A percentile compares a stretch with the other conserved stretches of the same genome.
These are phyloP conservation scores for Neonectria coccinea DNA, from an alignment of 2,329 filamentous ascomycete genomes.

Conservation along the genomic window DNA sequence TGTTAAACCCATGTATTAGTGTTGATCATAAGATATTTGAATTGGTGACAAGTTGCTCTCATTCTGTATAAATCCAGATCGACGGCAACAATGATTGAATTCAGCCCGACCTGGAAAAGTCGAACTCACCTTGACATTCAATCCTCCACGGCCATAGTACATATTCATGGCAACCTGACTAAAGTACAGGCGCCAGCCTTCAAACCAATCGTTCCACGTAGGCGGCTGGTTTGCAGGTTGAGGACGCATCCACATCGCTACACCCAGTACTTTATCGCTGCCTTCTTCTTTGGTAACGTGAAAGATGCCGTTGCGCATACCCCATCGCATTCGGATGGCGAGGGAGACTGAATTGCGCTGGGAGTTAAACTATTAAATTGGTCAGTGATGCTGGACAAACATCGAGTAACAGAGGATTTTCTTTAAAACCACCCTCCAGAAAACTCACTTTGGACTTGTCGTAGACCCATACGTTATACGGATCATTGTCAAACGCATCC, in stretches of 20 bases:
- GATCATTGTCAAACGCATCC: slow-evolving; percentile 73
- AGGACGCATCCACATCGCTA: slow-evolving; percentile 79
- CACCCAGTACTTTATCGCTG: slow-evolving; percentile 69
- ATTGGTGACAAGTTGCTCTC: not conserved
- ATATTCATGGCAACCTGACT: slow-evolving; percentile 76
- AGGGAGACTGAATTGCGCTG: slow-evolving; percentile 72
- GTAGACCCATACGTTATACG: slow-evolving; percentile 75
- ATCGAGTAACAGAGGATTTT: not conserved
- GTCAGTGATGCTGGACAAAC: too few relatives aligned
- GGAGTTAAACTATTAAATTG: slow-evolving; percentile 63
- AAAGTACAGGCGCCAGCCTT: slow-evolving; percentile 74
- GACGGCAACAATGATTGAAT: too few relatives aligned
- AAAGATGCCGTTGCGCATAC: slow-evolving; percentile 76
- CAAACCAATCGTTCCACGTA: slow-evolving; percentile 72
- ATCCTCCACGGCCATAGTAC: slow-evolving; percentile 74
- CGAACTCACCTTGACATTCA: slow-evolving; percentile 66
- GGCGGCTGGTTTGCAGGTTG: slow-evolving; percentile 58
- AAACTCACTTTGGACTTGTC: slow-evolving; percentile 62
- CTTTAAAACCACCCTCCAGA: too few relatives aligned
- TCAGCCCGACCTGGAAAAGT: too few relatives aligned
- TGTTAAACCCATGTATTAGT: slow-evolving; percentile 34
- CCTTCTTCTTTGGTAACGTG: slow-evolving; percentile 74
- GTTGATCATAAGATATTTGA: too few relatives aligned
- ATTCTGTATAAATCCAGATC: not conserved
- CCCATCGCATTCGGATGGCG: slow-evolving; percentile 75